phyloP scores from a whole-genome alignment of 306 rosid species.

The Trifolium repens region DNA sequence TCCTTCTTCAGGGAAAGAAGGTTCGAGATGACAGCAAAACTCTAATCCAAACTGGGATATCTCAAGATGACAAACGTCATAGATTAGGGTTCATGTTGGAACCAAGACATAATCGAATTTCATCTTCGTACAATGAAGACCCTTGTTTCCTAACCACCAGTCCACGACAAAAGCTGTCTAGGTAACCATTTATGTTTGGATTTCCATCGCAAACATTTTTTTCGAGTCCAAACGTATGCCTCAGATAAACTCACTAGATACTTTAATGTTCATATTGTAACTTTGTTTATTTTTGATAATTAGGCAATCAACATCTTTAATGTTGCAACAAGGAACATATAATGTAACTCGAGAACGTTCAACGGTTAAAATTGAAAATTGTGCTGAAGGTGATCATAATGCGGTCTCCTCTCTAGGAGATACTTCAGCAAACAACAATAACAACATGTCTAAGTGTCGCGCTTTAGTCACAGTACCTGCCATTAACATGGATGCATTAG shows the following conservation, averaged over 20 bases:
- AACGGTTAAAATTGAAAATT: slow-evolving; percentile 49
- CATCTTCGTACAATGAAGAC: slow-evolving; percentile 46
- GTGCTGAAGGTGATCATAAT: slow-evolving; percentile 51
- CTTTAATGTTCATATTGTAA: neutral
- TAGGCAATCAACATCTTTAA: slow-evolving; percentile 62
- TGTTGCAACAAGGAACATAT: slow-evolving; percentile 51
- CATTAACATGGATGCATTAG: slow-evolving; percentile 63
- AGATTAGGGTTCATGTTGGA: slow-evolving; percentile 77
- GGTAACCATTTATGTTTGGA: slow-evolving; percentile 41
- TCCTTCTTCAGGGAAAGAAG: slow-evolving; percentile 76
- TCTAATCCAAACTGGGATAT: slow-evolving; percentile 74
- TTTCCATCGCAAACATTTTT: neutral
- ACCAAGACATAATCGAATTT: slow-evolving; percentile 54
- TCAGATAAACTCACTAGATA: too few relatives aligned
- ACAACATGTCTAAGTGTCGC: slow-evolving; percentile 53
- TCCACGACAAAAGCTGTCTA: slow-evolving; percentile 46
- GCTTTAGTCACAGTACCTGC: slow-evolving; percentile 65
- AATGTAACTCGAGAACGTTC: slow-evolving; percentile 50
- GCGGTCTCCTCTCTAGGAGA: slow-evolving; percentile 45
- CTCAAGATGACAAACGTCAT: slow-evolving; percentile 60
- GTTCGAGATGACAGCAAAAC: slow-evolving; percentile 73
- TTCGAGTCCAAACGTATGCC: neutral
- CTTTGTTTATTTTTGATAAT: slow-evolving; percentile 34
- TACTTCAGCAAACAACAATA: slow-evolving; percentile 51
- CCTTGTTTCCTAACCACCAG: slow-evolving; percentile 45